phyloP scores from a whole-genome alignment of 108 stramenopile genomes.

The Phaeodactylum tricornutum region DNA sequence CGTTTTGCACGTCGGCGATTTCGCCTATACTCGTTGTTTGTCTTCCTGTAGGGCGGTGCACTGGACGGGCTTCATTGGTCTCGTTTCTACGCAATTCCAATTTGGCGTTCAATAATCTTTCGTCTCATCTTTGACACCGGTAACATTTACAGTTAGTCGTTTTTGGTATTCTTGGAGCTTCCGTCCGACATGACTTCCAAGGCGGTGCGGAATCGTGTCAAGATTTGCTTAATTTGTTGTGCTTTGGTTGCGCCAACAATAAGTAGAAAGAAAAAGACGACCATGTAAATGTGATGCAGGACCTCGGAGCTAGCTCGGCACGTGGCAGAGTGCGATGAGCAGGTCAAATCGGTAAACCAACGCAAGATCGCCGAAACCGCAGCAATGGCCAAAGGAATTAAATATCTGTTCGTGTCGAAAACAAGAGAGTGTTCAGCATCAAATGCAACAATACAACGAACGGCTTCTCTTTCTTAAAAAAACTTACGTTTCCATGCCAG shows the following conservation, averaged over 20 bases:
- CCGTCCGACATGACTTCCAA: slow-evolving; percentile 26
- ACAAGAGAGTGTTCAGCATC: slow-evolving; percentile 4
- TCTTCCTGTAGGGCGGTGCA: too few relatives aligned
- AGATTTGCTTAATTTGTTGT: slow-evolving; percentile 50
- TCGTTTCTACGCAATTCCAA: too few relatives aligned
- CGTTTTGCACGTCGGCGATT: too few relatives aligned
- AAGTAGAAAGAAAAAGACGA: slow-evolving; percentile 68
- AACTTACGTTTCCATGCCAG: slow-evolving; percentile 81
- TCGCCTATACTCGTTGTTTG: too few relatives aligned
- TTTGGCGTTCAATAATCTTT: too few relatives aligned
- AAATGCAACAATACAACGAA: background rate
- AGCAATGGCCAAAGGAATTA: slow-evolving; percentile 76
- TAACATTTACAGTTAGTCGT: slow-evolving; percentile 18
- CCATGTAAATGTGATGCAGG: slow-evolving; percentile 69
- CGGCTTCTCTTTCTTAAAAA: slow-evolving; percentile 24
- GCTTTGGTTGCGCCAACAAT: slow-evolving; percentile 76
- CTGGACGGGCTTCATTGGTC: too few relatives aligned
- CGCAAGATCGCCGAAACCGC: slow-evolving; percentile 61
- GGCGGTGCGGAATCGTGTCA: slow-evolving; percentile 36
- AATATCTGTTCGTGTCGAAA: slow-evolving; percentile 39
- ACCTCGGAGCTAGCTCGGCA: slow-evolving; percentile 68
- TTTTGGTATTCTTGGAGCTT: slow-evolving; percentile 22
- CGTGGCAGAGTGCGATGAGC: slow-evolving; percentile 60
- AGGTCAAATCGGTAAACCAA: slow-evolving; percentile 70
- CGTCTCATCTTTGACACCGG: too few relatives aligned